phyloP scores from a whole-genome alignment of 2,329 filamentous ascomycete species.

The Botrytis porri region DNA sequence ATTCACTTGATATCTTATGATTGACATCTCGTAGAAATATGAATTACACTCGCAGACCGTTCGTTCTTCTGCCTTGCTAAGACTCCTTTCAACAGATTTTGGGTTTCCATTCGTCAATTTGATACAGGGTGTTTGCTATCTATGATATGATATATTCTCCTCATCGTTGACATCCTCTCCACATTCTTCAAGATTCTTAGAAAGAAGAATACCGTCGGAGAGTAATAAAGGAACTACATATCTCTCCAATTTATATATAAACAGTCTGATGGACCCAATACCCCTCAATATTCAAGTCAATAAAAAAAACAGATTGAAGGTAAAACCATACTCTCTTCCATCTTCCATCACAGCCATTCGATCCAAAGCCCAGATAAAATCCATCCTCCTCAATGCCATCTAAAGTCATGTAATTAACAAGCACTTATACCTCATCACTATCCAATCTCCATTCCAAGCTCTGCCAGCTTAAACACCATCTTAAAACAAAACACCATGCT shows the following conservation, averaged over 20 bases:
- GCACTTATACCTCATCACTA: too few relatives aligned
- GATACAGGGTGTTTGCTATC: too few relatives aligned
- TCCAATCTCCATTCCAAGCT: not conserved
- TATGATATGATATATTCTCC: not conserved
- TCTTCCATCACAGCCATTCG: not conserved
- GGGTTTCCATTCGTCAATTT: too few relatives aligned
- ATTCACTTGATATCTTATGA: not conserved
- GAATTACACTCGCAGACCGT: too few relatives aligned
- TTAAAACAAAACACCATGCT: not conserved
- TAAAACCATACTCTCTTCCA: too few relatives aligned
- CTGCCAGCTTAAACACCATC: not conserved
- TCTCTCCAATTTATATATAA: too few relatives aligned
- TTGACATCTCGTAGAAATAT: not conserved
- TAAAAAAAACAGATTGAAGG: too few relatives aligned
- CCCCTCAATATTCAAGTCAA: too few relatives aligned
- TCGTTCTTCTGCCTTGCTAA: too few relatives aligned
- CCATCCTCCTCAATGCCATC: fast-evolving
- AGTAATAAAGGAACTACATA: not conserved
- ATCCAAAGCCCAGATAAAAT: not conserved
- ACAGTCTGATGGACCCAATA: not conserved
- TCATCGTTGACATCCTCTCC: not conserved
- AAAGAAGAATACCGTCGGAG: not conserved
- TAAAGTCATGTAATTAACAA: not conserved
- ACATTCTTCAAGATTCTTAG: not conserved
- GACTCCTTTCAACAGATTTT: not conserved